Conservation (phyloP, 192 early-diverging fungal genomes). For the Coemansia sp. region DNA sequence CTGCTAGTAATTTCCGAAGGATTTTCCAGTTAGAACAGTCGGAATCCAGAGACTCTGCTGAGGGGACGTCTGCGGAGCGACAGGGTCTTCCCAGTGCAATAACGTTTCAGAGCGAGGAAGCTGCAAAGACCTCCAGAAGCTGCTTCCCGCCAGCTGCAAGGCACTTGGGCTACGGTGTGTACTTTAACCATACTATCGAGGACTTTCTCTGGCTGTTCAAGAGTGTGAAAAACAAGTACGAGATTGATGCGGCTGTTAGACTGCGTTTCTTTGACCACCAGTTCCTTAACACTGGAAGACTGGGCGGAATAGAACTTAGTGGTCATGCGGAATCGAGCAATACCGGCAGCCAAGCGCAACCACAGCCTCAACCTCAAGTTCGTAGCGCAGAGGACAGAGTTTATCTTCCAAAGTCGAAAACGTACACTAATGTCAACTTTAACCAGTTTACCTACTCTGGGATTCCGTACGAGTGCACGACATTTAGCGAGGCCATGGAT, state of each 20-base stretch:
- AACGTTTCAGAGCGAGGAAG: neutral
- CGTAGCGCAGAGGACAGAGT: neutral
- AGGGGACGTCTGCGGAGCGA: too few species aligned
- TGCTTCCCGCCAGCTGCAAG: slow-evolving; percentile 23
- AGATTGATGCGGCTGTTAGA: slow-evolving; percentile 13
- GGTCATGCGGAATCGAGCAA: too few species aligned
- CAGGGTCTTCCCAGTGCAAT: too few species aligned
- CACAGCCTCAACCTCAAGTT: too few species aligned
- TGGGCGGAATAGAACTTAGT: neutral
- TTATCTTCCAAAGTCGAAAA: neutral
- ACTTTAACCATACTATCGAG: slow-evolving; percentile 20
- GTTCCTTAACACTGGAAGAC: slow-evolving; percentile 14
- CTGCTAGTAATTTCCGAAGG: too few species aligned
- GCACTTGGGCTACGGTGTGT: slow-evolving; percentile 14
- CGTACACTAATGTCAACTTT: neutral
- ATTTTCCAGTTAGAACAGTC: too few species aligned
- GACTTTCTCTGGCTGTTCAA: slow-evolving; percentile 31
- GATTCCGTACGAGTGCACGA: slow-evolving; percentile 9
- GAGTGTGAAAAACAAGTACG: slow-evolving; percentile 6
- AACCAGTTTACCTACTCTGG: neutral
- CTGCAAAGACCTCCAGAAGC: neutral
- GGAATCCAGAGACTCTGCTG: too few species aligned
- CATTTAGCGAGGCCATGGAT: slow-evolving; percentile 8
- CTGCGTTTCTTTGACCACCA: slow-evolving; percentile 27
- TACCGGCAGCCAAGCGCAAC: too few species aligned